Percentiles rank a stretch among this genome's conserved stretches.
Conservation (phyloP, 1,284 basidiomycete species). For the Tausonia pullulans region DNA sequence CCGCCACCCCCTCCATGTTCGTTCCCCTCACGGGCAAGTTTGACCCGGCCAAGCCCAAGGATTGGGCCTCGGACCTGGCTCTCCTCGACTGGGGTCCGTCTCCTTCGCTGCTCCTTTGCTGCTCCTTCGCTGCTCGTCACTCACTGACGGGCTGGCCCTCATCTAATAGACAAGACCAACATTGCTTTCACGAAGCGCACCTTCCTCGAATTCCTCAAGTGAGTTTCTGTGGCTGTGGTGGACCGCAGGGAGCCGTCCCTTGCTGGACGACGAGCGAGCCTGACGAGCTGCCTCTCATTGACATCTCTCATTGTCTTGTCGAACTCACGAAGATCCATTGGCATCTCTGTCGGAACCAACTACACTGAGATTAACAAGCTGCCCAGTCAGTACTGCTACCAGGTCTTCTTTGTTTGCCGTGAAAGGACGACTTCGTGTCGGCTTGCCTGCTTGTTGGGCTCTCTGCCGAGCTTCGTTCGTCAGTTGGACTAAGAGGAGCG, state of each 20-base stretch:
- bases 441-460: not conserved
- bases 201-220: slow-evolving; percentile 15
- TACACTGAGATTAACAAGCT: slow-evolving; percentile 14
- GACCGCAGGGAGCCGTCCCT: not conserved
- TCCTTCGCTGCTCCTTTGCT: not conserved
- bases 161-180: not conserved
- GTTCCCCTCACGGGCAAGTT: not conserved
- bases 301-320: not conserved
- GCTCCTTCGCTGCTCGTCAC: not conserved
- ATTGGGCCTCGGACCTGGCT: slow-evolving; percentile 12
- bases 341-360: slow-evolving; percentile 7
- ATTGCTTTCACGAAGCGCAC: slow-evolving; percentile 12
- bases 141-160: not conserved
- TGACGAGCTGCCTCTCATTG: not conserved
- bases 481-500: not conserved
- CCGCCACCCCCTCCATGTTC: not conserved
- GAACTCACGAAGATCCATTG: not conserved
- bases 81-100: slow-evolving; percentile 13
- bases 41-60: not conserved
- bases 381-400: not conserved
- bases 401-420: not conserved
- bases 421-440: not conserved
- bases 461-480: not conserved
- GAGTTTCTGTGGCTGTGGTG: not conserved
- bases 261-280: not conserved